Conservation (phyloP, 2,329 filamentous ascomycete genomes). For the Mycosphaerella sp. region DNA sequence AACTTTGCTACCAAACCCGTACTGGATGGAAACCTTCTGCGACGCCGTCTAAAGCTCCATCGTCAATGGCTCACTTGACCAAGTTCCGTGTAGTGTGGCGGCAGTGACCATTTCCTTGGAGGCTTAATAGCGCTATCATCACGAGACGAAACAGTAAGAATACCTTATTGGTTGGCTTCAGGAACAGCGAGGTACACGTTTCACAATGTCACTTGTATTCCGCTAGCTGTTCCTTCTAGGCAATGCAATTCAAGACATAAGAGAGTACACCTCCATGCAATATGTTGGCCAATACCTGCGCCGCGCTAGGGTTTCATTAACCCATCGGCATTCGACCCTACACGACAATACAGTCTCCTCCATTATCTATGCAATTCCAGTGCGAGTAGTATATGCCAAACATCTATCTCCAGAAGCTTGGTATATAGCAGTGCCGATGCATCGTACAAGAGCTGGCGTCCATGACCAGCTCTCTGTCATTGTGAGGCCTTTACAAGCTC, state of each 20-base stretch:
- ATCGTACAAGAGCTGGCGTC: background rate
- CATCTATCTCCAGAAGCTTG: background rate
- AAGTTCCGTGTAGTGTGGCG: too few species aligned
- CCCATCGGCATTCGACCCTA: background rate
- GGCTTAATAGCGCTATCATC: too few species aligned
- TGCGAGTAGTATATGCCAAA: background rate
- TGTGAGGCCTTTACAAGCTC: conserved; percentile 16
- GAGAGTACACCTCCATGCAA: background rate
- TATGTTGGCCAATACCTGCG: background rate
- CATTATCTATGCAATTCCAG: conserved; percentile 1
- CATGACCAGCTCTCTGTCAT: background rate
- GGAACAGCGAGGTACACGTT: background rate
- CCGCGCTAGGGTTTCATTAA: background rate
- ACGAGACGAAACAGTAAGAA: background rate
- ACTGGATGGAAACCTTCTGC: too few species aligned
- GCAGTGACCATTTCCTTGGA: too few species aligned
- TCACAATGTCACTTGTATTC: background rate
- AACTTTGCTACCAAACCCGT: too few species aligned
- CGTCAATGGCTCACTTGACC: too few species aligned
- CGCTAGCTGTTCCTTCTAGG: background rate
- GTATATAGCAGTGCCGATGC: background rate
- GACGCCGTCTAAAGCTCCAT: too few species aligned
- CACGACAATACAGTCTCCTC: background rate
- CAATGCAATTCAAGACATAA: background rate
- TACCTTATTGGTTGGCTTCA: background rate